These are phyloP conservation scores for Euphrasia confusa DNA, from an alignment of 257 asterid species.

Conservation along the genomic window DNA sequence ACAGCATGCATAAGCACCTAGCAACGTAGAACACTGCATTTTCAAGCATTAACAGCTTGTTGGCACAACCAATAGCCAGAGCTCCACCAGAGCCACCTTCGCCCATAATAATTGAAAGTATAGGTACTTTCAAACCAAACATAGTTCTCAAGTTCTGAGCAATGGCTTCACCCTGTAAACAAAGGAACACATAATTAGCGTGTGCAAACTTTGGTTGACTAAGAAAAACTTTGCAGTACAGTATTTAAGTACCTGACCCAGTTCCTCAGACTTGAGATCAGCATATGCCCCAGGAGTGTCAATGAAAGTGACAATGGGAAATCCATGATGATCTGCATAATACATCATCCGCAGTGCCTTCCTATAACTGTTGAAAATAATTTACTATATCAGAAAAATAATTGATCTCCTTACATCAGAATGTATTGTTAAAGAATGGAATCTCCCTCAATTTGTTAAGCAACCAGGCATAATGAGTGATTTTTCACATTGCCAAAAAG, in stretches of 20 bases:
- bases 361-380: constrained; percentile 59
- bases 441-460: neutral
- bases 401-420: constrained; percentile 6
- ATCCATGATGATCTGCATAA: constrained; percentile 93
- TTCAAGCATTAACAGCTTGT: constrained; percentile 93
- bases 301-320: constrained; percentile 79
- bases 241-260: constrained; percentile 63
- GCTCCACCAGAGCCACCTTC: constrained; percentile 99
- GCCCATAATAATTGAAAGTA: constrained; percentile 82
- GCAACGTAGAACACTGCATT: constrained; percentile 98
- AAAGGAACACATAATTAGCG: constrained; percentile 21
- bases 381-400: constrained; percentile 1
- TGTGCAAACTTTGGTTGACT: constrained; percentile 13
- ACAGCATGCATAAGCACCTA: constrained; percentile 46
- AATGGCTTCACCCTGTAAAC: constrained; percentile 86
- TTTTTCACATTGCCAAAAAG: constrained; percentile 10
- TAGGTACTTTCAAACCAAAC: constrained; percentile 97
- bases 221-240: constrained; percentile 3
- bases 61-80: constrained; percentile 95
- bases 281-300: constrained; percentile 98
- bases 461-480: constrained; percentile 5
- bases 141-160: constrained; percentile 91
- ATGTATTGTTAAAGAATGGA: constrained; percentile 1
- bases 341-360: constrained; percentile 92
- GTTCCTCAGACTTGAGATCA: constrained; percentile 84